Conservation (phyloP, 805 yeast genomes). For the Candida corydali region DNA sequence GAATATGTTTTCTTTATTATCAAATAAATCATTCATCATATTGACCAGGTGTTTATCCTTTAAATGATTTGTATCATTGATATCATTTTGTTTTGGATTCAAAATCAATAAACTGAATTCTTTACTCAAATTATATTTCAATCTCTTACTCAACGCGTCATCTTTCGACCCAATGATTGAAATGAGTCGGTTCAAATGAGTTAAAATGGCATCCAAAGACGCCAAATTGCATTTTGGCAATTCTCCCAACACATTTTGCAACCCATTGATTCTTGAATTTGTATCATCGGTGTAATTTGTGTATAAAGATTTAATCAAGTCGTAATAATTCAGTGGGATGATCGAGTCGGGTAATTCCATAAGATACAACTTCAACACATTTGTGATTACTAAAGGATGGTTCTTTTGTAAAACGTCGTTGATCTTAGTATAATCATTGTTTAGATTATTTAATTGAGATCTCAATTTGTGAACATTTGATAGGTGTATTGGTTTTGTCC, state of each 20-base stretch:
- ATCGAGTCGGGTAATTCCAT: conserved; percentile 78
- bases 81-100: conserved; percentile 38
- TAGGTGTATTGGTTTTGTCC: conserved; percentile 67
- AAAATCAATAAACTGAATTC: conserved; percentile 64
- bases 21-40: conserved; percentile 59
- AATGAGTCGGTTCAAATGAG: conserved; percentile 67
- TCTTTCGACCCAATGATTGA: conserved; percentile 41
- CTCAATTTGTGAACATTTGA: conserved; percentile 60
- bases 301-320: conserved; percentile 65
- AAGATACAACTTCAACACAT: conserved; percentile 66
- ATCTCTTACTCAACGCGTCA: conserved; percentile 27
- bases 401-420: conserved; percentile 30
- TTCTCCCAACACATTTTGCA: conserved; percentile 62
- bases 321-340: conserved; percentile 61
- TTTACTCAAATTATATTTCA: conserved; percentile 51
- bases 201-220: conserved; percentile 72
- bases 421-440: conserved; percentile 23
- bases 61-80: conserved; percentile 24
- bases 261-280: conserved; percentile 51
- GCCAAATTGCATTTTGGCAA: conserved; percentile 71
- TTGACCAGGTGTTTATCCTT: conserved; percentile 56
- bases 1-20: conserved; percentile 55
- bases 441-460: conserved; percentile 42
- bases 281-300: conserved; percentile 41
- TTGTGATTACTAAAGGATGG: conserved; percentile 58